Evolutionary conservation across 768 basidiomycete genomes (phyloP), one percentile per base, ranked within the genome.

Genomic region (Dendrothele bispora): DNA sequence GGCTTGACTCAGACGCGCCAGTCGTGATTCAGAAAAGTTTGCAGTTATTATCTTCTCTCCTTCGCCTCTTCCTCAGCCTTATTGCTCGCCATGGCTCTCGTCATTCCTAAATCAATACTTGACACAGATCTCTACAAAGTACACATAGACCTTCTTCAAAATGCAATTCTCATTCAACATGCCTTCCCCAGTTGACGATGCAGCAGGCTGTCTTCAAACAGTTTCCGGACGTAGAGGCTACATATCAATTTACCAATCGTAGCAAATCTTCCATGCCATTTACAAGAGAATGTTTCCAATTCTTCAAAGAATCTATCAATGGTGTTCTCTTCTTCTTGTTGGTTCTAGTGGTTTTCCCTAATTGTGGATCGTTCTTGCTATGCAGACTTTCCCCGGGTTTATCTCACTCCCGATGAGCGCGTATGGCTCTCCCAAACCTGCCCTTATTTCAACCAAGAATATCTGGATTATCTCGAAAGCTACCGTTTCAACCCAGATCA

Each of bases 91-190:
- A 43, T 43, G 25, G 26, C 41, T 43, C 21, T 12, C 24, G 61
- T 62, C 6, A 38, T 70, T 15, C 73, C 72, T 28, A 60, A 46
- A 46, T 94, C 91, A 14, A 72, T 98, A 43, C 77, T 98, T 37
- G 95, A 98, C 65, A 94, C 93, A 0, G 95, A 98, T 65, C 69
- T 95, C 25, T 98, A 98, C 81, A 98, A 95, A 80, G 92, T 86
- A 43, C 37, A 50, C 37, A 20, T 14, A 5, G n/a, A n/a, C n/a
- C n/a, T n/a, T n/a, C n/a, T n/a, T n/a, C n/a, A n/a, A n/a, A n/a
- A n/a, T 39, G 38, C 36, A 15, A 17, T 35, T 36, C 39, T 18
- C 3, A 22, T 17, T 15, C 20, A 29, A 20, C 32, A 30, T 42
- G 30, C 17, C 27, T 34, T n/a, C 50, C 25, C 12, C 48, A 95